Evolutionary conservation across 345 rosid genomes (phyloP), one percentile per base, ranked within the genome.

Genomic region (Dipteronia sinensis): DNA sequence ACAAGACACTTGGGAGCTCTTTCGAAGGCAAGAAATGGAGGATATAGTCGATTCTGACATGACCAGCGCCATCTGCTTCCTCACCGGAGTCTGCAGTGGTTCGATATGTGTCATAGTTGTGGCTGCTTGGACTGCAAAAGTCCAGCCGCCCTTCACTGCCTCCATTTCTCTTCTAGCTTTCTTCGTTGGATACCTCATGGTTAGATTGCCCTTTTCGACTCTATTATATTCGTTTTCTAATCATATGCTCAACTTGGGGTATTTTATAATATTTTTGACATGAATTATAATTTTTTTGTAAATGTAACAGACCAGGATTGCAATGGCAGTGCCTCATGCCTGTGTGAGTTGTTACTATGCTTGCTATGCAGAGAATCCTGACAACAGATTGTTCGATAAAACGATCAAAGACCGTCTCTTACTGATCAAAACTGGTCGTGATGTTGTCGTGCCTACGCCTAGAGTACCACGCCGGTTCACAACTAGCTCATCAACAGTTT

Each of bases 311-410:
- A 90, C 97, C 0, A 92, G 98, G 89, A 97, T 97, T 62, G 89
- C 98, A 15, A 97, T 94, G 99, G 98, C 98, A 82, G 56, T 94
- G 87, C 98, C 98, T 10, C 96, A 93, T 49, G 99, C 98, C 49
- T 97, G 98, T 69, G 97, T 93, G 86, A 88, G 96, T 82, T 91
- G 99, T 82, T 97, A 93, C 89, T 94, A 94, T 76, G 91, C 84
- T 12, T 97, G 98, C 89, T 97, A 93, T 23, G 97, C 99, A 0
- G 98, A 94, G 71, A 97, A 88, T 82, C 93, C 98, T 1, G 87
- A 85, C 0, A 91, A 79, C 85, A 87, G 93, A 80, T 76, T 97
- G 47, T 94, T 93, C 16, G 99, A 90, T 51, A 66, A 77, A 64
- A 84, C 90, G 2, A 97, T 97, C 83, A 88, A 80, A 82, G 89